Evolutionary conservation across 495 filamentous ascomycete genomes (phyloP).

Genomic region (Aspergillus kassunensis): DNA sequence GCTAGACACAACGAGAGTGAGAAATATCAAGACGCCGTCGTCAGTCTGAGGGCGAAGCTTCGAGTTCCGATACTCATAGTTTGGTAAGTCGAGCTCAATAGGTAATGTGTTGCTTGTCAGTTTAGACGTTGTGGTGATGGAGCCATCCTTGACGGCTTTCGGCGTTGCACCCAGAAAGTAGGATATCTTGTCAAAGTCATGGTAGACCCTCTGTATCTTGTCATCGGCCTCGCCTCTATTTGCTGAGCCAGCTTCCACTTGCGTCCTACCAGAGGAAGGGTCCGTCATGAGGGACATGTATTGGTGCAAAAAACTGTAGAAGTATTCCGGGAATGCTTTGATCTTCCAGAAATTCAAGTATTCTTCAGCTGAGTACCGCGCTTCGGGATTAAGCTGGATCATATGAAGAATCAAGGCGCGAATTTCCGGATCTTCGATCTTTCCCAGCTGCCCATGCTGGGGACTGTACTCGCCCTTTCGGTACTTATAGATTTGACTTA

Average conservation of each 20-base stretch:
- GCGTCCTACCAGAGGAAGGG: slow-evolving; percentile 70
- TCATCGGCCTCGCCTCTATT: slow-evolving; percentile 84
- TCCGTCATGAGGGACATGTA: slow-evolving; percentile 97
- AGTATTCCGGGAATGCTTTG: slow-evolving; percentile 93
- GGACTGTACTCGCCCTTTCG: slow-evolving; percentile 90
- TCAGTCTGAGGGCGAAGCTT: slow-evolving; percentile 44
- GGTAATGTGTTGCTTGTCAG: slow-evolving; percentile 54
- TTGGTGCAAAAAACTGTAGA: slow-evolving; percentile 94
- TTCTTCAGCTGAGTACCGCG: slow-evolving; percentile 88
- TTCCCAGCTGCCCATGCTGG: slow-evolving; percentile 67
- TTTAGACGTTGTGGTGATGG: slow-evolving; percentile 20
- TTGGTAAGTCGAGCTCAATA: slow-evolving; percentile 84
- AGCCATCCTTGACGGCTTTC: slow-evolving; percentile 18
- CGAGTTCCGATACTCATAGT: slow-evolving; percentile 62
- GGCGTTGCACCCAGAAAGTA: slow-evolving; percentile 67
- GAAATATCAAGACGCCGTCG: slow-evolving; percentile 89
- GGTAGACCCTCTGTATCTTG: slow-evolving; percentile 84
- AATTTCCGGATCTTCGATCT: slow-evolving; percentile 84
- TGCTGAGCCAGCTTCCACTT: slow-evolving; percentile 56
- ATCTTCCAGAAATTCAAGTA: slow-evolving; percentile 88
- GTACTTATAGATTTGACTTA: slow-evolving; percentile 94
- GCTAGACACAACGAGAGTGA: slow-evolving; percentile 82
- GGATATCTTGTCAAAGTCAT: slow-evolving; percentile 96
- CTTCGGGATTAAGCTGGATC: slow-evolving; percentile 89
- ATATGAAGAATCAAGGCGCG: slow-evolving; percentile 87